Base-by-base conservation (phyloP, 2,329 filamentous ascomycete genomes). In the Penicillium sp. region DNA sequence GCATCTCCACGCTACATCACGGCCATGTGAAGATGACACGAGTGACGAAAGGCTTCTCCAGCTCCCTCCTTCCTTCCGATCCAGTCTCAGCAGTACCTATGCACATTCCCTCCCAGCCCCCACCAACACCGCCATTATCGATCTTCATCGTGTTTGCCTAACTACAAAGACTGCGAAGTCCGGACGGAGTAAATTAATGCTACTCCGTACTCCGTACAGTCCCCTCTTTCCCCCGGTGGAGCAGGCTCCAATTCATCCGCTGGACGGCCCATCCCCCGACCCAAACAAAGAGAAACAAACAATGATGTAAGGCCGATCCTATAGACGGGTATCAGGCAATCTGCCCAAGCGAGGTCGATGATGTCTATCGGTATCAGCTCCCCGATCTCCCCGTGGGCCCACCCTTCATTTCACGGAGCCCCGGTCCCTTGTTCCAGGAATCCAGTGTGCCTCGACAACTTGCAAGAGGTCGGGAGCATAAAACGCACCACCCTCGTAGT, bases 1-100 rank as follows among this genome's bases (percentile, higher is more conserved):
- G 12, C 25, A 45, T 42, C 22, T 55, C 45, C 37, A 55, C 47
- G 51, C 54, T 57, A 35, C 17, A 37, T 38, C 28, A n/a, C 20
- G 41, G 20, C 34, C 38, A 55, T 48, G 54, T 55, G 54, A 55
- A 39, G 20, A 41, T 28, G 54, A 39, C 52, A 6, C 39, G 34
- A 20, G 20, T 20, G 20, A 20, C 20, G 20, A 20, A 54, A 54
- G 25, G 54, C 54, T 48, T 55, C n/a, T 48, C 37, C 14, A 54
- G 39, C 15, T 28, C 51, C 6, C 28, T 34, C 17, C 12, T 53
- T 22, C 14, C 17, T 43, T 17, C 39, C 20, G 28, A 31, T 43
- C 22, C 51, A 42, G 39, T 34, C 34, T 34, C 15, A 54, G 38
- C 10, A 15, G 7, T 20, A 31, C 51, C 51, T 39, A 41, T 39